These are phyloP conservation scores for Oryza officinalis DNA, from an alignment of 176 grass and related monocot species.

Conservation along the genomic window DNA sequence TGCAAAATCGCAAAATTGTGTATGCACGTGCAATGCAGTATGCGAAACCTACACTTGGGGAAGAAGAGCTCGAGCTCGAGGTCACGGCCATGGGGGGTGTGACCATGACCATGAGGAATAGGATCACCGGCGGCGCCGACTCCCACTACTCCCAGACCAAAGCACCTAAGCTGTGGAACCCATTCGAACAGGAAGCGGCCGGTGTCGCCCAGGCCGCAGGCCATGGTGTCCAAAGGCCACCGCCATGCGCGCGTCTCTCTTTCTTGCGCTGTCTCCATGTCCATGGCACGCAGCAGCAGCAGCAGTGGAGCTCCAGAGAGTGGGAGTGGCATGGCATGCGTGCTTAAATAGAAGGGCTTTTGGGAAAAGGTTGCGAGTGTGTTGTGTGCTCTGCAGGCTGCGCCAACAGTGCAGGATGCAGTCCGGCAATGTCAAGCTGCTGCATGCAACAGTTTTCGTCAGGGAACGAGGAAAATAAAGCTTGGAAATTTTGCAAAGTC, in stretches of 20 bases:
- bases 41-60: conserved; percentile 36
- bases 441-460: conserved; percentile 37
- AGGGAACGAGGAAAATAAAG: conserved; percentile 35
- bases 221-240: conserved; percentile 51
- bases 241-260: conserved; percentile 34
- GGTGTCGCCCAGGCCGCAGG: conserved; percentile 29
- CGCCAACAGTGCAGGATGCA: conserved; percentile 19
- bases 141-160: conserved; percentile 24
- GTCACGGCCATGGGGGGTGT: neutral
- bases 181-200: conserved; percentile 37
- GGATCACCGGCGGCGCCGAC: neutral
- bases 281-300: neutral
- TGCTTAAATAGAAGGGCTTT: conserved; percentile 65
- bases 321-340: conserved; percentile 32
- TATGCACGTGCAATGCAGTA: neutral
- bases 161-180: conserved; percentile 45
- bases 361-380: conserved; percentile 33
- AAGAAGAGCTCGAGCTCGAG: conserved; percentile 36
- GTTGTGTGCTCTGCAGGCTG: neutral
- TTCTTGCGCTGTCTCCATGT: conserved; percentile 35
- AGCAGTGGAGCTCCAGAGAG: conserved; percentile 6
- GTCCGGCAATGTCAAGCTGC: conserved; percentile 47
- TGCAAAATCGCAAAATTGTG: neutral
- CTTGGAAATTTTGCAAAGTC: conserved; percentile 51
- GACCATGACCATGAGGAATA: neutral